Base-by-base conservation (phyloP, 768 basidiomycete genomes). In the Mycena rosella region DNA sequence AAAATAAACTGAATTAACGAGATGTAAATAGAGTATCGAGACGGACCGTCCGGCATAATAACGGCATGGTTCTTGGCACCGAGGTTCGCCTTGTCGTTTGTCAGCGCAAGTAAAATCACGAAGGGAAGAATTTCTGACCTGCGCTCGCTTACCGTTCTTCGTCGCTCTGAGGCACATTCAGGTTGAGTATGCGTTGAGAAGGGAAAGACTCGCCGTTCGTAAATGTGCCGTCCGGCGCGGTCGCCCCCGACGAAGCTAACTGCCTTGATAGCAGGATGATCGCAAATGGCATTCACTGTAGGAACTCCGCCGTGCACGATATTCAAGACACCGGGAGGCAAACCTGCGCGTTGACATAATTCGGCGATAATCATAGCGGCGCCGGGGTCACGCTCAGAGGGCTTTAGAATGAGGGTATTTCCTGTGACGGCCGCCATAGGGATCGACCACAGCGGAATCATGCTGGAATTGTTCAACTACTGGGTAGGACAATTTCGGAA, bases 301-400 rank as follows among this genome's bases (percentile, higher is more conserved):
- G 91, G 89, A 30, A 92, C 89, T 10, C 91, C 90, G 20, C 97
- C 97, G 74, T 99, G 96, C 17, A 99, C 91, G 51, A 98, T 84
- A 73, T 96, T 96, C 65, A 99, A 81, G 32, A 98, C 96, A 69
- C 96, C 96, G 38, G 89, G 79, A 27, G 94, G 93, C 47, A 95
- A 81, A 88, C 89, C 94, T 62, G 97, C 96, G 60, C 89, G 89
- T 78, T 94, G 89, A 75, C 94, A 96, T 5, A 98, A 86, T 80
- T 99, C 97, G 34, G 96, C 96, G 67, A 99, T 96, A 61, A 99
- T 97, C 92, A 98, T 96, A 8, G 96, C 92, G 17, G 98, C 97
- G 53, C 97, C 97, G 17, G 97, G 97, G 76, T 98, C 96, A 27
- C 97, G 90, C 77, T 99, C 97, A 2, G 94, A 96, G 22, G 97